These are phyloP conservation scores for Scenedesmus sp. DNA, from an alignment of 163 green algal species.

Conservation along the genomic window DNA sequence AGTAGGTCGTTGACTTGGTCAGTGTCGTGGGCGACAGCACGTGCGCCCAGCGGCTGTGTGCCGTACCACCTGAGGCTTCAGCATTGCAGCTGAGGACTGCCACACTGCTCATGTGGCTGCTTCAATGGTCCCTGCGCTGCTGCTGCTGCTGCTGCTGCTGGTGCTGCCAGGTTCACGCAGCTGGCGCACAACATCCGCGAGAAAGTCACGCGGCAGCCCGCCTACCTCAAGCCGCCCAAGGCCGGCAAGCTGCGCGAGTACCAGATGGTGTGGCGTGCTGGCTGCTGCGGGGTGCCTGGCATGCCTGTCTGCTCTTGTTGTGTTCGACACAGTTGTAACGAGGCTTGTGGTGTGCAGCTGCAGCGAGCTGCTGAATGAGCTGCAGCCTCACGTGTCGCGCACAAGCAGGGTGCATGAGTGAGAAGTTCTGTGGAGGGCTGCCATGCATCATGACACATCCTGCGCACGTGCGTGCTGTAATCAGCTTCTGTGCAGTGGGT, in stretches of 20 bases:
- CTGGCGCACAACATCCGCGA: conserved; percentile 87
- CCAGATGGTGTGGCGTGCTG: conserved; percentile 71
- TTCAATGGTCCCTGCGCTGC: background rate
- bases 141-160: background rate
- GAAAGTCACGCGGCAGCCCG: conserved; percentile 66
- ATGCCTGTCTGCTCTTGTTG: background rate
- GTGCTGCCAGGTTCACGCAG: conserved; percentile 73
- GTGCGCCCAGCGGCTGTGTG: no score
- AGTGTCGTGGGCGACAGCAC: no score
- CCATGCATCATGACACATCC: background rate
- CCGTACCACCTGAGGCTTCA: no score
- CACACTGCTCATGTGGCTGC: no score
- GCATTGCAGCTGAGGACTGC: no score
- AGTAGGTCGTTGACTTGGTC: no score
- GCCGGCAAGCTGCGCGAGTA: conserved; percentile 92
- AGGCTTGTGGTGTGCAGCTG: background rate
- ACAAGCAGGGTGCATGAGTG: background rate
- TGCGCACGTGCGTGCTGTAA: background rate
- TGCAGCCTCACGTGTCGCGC: background rate
- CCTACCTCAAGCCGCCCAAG: conserved; percentile 80
- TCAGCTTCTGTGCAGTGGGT: background rate
- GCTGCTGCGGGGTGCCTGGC: background rate
- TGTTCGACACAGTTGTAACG: background rate
- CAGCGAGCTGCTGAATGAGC: no score
- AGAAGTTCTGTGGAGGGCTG: no score